Evolutionary conservation across 2,329 filamentous ascomycete species (phyloP).

Genomic region (Cladosporium velox): DNA sequence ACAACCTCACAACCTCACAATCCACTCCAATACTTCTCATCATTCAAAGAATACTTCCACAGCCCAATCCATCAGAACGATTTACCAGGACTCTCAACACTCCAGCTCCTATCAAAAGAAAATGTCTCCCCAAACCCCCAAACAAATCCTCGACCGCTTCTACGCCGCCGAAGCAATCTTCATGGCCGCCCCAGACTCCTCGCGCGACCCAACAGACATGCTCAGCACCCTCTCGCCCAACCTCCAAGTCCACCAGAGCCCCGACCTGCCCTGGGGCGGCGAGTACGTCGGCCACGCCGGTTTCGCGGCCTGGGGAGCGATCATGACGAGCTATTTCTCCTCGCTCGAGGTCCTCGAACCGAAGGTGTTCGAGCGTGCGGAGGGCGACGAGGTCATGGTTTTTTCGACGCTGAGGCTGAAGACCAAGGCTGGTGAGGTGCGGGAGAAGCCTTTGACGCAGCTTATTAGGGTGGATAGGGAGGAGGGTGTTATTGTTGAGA

Average conservation of each 20-base stretch:
- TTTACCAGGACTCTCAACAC: not conserved
- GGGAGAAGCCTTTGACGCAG: constrained; percentile 37
- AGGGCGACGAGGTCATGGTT: constrained; percentile 31
- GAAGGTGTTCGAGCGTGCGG: constrained; percentile 38
- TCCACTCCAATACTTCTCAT: not conserved
- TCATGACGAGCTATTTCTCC: constrained; percentile 34
- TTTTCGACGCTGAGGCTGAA: constrained; percentile 32
- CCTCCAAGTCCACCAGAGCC: constrained; percentile 36
- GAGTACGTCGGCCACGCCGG: constrained; percentile 35
- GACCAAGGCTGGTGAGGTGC: constrained; percentile 35
- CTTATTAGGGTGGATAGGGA: constrained; percentile 38
- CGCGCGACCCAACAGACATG: constrained; percentile 38
- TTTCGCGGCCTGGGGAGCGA: constrained; percentile 35
- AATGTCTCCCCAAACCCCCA: constrained; percentile 17
- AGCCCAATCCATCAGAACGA: not conserved
- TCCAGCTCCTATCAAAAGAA: not conserved
- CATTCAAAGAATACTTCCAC: not conserved
- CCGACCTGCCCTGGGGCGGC: constrained; percentile 41
- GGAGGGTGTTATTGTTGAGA: constrained; percentile 36
- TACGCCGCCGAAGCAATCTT: constrained; percentile 41
- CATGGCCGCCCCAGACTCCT: constrained; percentile 35
- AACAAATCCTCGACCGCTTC: constrained; percentile 37
- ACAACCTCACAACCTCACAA: not conserved
- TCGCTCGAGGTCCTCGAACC: constrained; percentile 36
- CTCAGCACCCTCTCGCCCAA: constrained; percentile 32